phyloP scores from a whole-genome alignment of 129 eudicot species.

The Lactuca saligna region DNA sequence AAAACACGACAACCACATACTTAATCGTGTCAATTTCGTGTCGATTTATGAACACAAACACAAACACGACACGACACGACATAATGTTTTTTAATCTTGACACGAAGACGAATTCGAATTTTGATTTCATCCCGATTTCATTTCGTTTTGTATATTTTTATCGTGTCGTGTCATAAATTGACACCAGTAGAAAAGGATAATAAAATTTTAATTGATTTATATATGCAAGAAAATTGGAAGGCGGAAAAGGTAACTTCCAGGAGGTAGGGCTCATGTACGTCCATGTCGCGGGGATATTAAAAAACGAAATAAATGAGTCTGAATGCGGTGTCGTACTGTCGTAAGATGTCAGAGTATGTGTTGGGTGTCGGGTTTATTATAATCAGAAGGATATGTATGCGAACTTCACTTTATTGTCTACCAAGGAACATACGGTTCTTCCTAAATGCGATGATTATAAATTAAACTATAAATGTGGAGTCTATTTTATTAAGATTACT shows the following conservation, averaged over 20 bases:
- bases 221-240: background rate
- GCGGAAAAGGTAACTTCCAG: background rate
- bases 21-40: too few species aligned
- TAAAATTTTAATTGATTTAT: background rate
- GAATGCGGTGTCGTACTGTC: slow-evolving; percentile 38
- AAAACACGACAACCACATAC: too few species aligned
- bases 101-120: too few species aligned
- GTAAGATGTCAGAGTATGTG: slow-evolving; percentile 25
- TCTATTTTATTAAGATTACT: too few species aligned
- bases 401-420: slow-evolving; percentile 34
- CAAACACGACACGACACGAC: too few species aligned
- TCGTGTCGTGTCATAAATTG: too few species aligned
- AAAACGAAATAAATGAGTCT: background rate
- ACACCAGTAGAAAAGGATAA: too few species aligned
- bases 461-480: too few species aligned
- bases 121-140: too few species aligned
- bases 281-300: background rate
- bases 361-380: slow-evolving; percentile 12
- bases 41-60: too few species aligned
- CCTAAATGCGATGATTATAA: background rate
- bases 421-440: slow-evolving; percentile 18
- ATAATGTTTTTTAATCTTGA: too few species aligned
- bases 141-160: too few species aligned
- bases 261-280: background rate
- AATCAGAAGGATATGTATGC: background rate